Percentiles rank a stretch among this genome's conserved stretches.
These are phyloP conservation scores for Jaltomata sinuosa DNA, from an alignment of 257 asterid species.

Conservation along the genomic window DNA sequence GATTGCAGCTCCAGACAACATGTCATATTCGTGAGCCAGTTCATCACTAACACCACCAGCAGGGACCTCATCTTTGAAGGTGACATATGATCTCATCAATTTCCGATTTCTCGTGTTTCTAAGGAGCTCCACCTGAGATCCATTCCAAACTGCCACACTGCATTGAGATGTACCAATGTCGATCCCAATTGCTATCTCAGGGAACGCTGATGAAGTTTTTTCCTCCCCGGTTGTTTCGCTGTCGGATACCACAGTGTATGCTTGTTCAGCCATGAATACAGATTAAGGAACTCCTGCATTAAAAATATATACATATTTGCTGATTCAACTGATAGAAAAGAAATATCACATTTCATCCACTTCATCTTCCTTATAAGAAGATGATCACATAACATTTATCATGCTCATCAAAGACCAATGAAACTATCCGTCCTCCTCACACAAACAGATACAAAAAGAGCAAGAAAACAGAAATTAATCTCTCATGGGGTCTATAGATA, in stretches of 20 bases:
- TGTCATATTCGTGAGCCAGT: conserved; percentile 56
- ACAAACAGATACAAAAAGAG: not conserved
- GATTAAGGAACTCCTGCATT: conserved; percentile 6
- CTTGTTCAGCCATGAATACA: conserved; percentile 59
- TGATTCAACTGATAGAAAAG: not conserved
- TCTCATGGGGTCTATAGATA: not conserved
- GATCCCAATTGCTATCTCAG: conserved; percentile 69
- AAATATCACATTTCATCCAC: not conserved
- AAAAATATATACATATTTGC: not conserved
- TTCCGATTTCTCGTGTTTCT: conserved; percentile 63
- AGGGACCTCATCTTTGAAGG: conserved; percentile 61
- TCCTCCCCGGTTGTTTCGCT: conserved; percentile 77
- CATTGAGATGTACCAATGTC: conserved; percentile 92
- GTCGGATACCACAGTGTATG: conserved; percentile 80
- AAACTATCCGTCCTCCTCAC: not conserved
- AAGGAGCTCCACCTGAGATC: conserved; percentile 59
- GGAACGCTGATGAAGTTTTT: conserved; percentile 32
- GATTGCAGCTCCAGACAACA: conserved; percentile 68
- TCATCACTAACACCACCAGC: conserved; percentile 67
- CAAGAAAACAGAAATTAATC: not conserved
- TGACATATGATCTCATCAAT: conserved; percentile 52
- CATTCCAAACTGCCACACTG: conserved; percentile 76
- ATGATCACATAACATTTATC: not conserved
- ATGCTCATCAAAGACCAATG: not conserved
- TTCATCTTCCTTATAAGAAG: not conserved